Base-by-base conservation (phyloP, 2,329 filamentous ascomycete species). In the Zymoseptoria passerinii region DNA sequence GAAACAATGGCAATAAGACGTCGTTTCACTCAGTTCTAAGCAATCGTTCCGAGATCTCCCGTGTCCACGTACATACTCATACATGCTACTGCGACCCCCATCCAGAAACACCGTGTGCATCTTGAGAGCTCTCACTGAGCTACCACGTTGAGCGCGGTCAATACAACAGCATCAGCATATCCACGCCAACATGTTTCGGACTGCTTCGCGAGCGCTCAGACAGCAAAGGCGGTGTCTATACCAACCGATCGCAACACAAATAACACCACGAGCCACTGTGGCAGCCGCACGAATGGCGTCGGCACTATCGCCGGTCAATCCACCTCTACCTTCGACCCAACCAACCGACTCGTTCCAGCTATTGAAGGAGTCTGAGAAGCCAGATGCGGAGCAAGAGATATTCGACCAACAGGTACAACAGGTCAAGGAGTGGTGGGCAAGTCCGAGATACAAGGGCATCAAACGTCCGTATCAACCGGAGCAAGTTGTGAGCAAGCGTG, bases 401-500 rank as follows among this genome's bases (percentile, higher is more conserved):
- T 95, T 92, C 73, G 84, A 92, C 49, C 83, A 88, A 62, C 90
- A 96, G 72, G 80, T 97, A 55, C 82, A 87, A 68, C 87, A 94
- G 67, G 90, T 97, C 10, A 84, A 92, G 73, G 82, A 86, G 28
- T 97, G 92, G 94, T 99, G 92, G 92, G 81, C 83, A 19, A 87
- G 86, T 48, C 86, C 90, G 7, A 85, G 94, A 58, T 99, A 85
- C 72, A 82, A 87, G 64, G 92, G 89, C 60, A 96, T 97, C 78
- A 94, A 88, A 78, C 83, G 94, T 51, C 91, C 92, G 9, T 99
- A 97, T 73, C 88, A 87, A 18, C 89, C 91, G 1, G 89, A 87
- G 67, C 92, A 96, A 76, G 88, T 99, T 5, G 92, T 96, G 61
- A 91, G 88, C 74, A 97, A 97, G 79, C 83, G 94, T 61, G 94